phyloP scores from a whole-genome alignment of 495 filamentous ascomycete species.

The Melanomma pulvis-pyrius region DNA sequence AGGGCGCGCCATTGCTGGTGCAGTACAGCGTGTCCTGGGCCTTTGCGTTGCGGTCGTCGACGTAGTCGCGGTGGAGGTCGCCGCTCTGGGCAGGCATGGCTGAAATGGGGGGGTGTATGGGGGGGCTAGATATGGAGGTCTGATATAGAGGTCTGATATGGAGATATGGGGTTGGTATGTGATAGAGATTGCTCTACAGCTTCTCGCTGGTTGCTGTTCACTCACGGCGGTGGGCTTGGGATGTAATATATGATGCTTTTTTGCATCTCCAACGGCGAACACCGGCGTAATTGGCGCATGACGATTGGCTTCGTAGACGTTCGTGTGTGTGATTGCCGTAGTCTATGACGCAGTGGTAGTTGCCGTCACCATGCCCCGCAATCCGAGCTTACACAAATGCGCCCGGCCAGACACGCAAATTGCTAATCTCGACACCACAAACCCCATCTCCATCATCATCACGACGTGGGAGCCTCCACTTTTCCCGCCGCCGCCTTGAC shows the following conservation, averaged over 20 bases:
- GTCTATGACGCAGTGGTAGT: not conserved
- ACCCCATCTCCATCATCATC: not conserved
- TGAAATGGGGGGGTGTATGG: constrained; percentile 10
- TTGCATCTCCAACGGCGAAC: not conserved
- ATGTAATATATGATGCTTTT: not conserved
- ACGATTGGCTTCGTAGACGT: not conserved
- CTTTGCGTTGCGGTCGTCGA: constrained; percentile 52
- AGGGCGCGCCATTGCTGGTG: constrained; percentile 55
- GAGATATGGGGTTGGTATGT: not conserved
- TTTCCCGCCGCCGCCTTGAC: not conserved
- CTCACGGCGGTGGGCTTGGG: not conserved
- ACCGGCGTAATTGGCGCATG: not conserved
- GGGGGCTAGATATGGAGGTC: not conserved
- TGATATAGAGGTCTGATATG: not conserved
- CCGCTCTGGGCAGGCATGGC: constrained; percentile 32
- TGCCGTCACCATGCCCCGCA: not conserved
- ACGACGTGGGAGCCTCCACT: no score
- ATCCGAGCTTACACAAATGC: not conserved
- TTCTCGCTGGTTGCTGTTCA: not conserved
- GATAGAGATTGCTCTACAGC: not conserved
- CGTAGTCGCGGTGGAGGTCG: constrained; percentile 49
- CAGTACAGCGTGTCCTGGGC: constrained; percentile 53
- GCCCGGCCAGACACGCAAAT: not conserved
- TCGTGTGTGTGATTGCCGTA: not conserved
- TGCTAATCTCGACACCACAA: constrained; percentile 1